Base-by-base conservation (phyloP, 2,329 filamentous ascomycete genomes). In the Coleophoma crateriformis region DNA sequence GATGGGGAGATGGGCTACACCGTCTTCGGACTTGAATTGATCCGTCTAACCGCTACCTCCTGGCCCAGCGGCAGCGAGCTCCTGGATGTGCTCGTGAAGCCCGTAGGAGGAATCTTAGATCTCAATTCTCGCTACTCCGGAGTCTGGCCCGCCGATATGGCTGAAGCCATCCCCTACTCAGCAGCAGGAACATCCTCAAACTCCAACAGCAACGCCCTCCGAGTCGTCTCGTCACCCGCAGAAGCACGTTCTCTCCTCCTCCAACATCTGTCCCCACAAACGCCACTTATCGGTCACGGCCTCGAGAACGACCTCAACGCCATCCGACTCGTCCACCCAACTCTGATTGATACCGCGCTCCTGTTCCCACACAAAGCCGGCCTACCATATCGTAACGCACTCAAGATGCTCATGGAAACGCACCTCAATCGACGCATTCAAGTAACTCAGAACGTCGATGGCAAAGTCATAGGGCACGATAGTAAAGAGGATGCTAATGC, bases 1-100 rank as follows among this genome's bases (percentile, higher is more conserved):
- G 94, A 99, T 66, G 97, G 94, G 61, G 94, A 99, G 65, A 99
- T 99, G 94, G 89, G 88, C 4, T 97, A 95, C 64, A 99, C 95
- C 0, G 88, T 88, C 1, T 69, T 86, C 45, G 94, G 95, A 0
- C 72, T 97, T 56, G 94, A 99, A 66, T 77, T 99, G 15, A 85
- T 97, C 50, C 88, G 94, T 8, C 69, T 99, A 3, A 97, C 94
- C 0, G 91, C 88, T 5, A 85, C 92, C 3, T 82, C 85, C 10
- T 99, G 94, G 91, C 92, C 92, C 0, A 73, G 77, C 8, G 87
- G 88, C 17, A 78, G 84, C 47, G 77, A 79, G 47, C 68, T 99
- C 0, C 71, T 97, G 5, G 94, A 99, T 63, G 77, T 96, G 0
- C 78, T 97, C 0, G 91, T 97, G 7, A 79, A 84, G 42, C 92